Evolutionary conservation across 1,139 yeast species (phyloP).

Genomic region (Tardiomyces depauwii): DNA sequence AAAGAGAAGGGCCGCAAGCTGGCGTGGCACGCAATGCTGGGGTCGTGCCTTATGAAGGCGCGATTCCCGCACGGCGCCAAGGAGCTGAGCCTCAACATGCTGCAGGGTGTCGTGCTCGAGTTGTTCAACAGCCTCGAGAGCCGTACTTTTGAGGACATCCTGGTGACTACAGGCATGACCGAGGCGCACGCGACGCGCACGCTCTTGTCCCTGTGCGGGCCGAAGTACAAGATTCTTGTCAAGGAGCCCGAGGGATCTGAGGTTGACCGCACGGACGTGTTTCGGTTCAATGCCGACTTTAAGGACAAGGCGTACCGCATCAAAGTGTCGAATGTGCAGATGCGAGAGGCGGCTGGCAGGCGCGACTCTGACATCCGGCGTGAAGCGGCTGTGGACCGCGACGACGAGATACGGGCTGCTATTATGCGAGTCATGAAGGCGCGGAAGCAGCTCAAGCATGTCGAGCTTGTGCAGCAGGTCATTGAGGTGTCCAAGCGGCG

Average conservation of each 20-base stretch:
- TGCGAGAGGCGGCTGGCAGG: constrained; percentile 29
- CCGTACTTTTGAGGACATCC: constrained; percentile 51
- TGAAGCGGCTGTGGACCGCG: constrained; percentile 19
- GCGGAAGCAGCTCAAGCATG: constrained; percentile 22
- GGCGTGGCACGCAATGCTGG: constrained; percentile 71
- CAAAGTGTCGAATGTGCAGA: constrained; percentile 60
- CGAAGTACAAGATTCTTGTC: constrained; percentile 58
- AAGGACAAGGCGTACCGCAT: constrained; percentile 61
- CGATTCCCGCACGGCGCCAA: constrained; percentile 50
- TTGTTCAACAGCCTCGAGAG: constrained; percentile 50
- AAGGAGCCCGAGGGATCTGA: constrained; percentile 71
- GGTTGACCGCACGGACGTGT: constrained; percentile 51
- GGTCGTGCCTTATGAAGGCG: constrained; percentile 58
- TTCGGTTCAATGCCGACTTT: constrained; percentile 60
- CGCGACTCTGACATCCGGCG: constrained; percentile 21
- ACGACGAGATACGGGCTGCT: constrained; percentile 73
- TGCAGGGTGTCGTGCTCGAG: constrained; percentile 66
- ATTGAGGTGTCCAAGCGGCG: neutral
- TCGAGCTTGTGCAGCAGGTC: constrained; percentile 20
- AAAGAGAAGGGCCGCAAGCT: constrained; percentile 65
- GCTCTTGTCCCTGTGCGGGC: constrained; percentile 76
- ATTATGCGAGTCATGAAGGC: constrained; percentile 76
- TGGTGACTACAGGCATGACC: constrained; percentile 60
- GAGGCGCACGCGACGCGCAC: constrained; percentile 62
- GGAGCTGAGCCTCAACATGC: constrained; percentile 70